Evolutionary conservation across 1,139 yeast genomes (phyloP), one percentile per base, ranked within the genome.

Genomic region (Hyphopichia pseudoburtonii): DNA sequence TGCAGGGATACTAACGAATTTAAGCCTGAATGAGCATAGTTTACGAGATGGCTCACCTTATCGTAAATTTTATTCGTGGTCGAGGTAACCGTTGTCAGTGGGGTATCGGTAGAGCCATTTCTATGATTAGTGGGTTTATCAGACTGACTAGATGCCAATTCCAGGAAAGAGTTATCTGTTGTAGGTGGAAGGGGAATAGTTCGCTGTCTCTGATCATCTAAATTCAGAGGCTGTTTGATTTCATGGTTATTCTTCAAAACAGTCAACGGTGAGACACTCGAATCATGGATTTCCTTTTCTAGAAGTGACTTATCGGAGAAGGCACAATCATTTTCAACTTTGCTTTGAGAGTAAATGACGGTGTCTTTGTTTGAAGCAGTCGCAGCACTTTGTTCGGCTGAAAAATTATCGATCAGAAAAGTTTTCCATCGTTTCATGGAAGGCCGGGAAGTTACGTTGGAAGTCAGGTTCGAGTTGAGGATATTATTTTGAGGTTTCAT

Each of bases 221-320:
- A n/a, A n/a, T n/a, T n/a, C n/a, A n/a, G n/a, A n/a, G 66, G 67
- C 32, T 60, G 38, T 38, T 41, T 51, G 5, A 59, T 62, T 34
- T 63, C 50, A 39, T 62, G 62, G 35, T 59, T 57, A 35, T 63
- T 67, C 28, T 53, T 45, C 12, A 62, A 45, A 3, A 60, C 62
- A 0, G 64, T 60, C 28, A 63, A 45, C 2, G 70, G 68, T 2
- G 65, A 60, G 1, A 60, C 38, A 34, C 60, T 55, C 21, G 32
- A 23, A 14, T 26, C 18, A 17, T 30, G n/a, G n/a, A n/a, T n/a
- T n/a, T n/a, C n/a, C n/a, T n/a, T n/a, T n/a, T n/a, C n/a, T n/a
- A n/a, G n/a, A n/a, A n/a, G n/a, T n/a, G n/a, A n/a, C n/a, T n/a
- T n/a, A n/a, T n/a, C n/a, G n/a, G n/a, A n/a, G n/a, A n/a, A n/a